phyloP scores from a whole-genome alignment of 2,329 filamentous ascomycete species.

The Phaeophleospora eucalypticola region DNA sequence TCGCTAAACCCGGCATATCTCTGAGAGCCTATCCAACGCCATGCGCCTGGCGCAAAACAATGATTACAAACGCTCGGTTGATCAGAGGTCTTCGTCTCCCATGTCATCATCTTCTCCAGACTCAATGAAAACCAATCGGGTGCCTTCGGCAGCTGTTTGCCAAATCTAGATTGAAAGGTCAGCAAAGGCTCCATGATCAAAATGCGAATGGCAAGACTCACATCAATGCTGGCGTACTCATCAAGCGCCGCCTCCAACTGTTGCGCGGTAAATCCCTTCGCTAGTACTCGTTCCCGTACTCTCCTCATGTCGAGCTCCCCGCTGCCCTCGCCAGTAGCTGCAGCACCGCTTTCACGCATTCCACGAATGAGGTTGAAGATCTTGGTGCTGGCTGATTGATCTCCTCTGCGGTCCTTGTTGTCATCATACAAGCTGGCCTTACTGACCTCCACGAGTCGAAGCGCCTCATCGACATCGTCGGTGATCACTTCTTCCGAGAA shows the following conservation, averaged over 20 bases:
- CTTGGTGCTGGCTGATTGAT: slow-evolving; percentile 76
- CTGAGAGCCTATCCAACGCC: slow-evolving; percentile 12
- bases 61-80: slow-evolving; percentile 5
- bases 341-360: slow-evolving; percentile 79
- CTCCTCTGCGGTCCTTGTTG: slow-evolving; percentile 54
- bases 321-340: slow-evolving; percentile 68
- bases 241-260: slow-evolving; percentile 83
- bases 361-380: slow-evolving; percentile 93
- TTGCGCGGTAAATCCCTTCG: slow-evolving; percentile 94
- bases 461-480: slow-evolving; percentile 92
- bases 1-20: slow-evolving; percentile 9
- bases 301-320: slow-evolving; percentile 81
- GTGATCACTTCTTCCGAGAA: slow-evolving; percentile 81
- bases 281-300: slow-evolving; percentile 85
- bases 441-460: slow-evolving; percentile 85
- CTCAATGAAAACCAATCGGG: slow-evolving; percentile 53
- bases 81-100: slow-evolving; percentile 32
- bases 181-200: slow-evolving; percentile 23
- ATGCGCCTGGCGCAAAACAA: slow-evolving; percentile 7
- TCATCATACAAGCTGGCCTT: slow-evolving; percentile 86
- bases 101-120: slow-evolving; percentile 44
- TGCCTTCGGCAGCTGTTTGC: slow-evolving; percentile 54
- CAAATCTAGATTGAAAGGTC: slow-evolving; percentile 42
- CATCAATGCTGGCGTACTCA: slow-evolving; percentile 83
- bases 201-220: slow-evolving; percentile 52